A percentile compares a stretch with the other conserved stretches of the same genome.
Evolutionary conservation across 1,284 basidiomycete genomes (phyloP).

Genomic region (Irpex sp.): DNA sequence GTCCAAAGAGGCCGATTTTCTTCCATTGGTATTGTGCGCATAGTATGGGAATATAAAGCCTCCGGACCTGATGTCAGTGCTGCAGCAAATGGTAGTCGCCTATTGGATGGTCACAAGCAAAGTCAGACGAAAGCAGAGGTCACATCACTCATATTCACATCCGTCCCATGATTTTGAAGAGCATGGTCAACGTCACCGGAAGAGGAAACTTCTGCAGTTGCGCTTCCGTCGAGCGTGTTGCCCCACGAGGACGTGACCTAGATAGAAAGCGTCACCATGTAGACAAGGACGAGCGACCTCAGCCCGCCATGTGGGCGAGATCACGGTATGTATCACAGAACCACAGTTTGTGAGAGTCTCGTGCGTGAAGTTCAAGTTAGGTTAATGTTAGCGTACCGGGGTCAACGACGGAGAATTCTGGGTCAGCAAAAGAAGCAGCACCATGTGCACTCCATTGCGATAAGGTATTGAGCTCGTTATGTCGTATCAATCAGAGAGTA

Average conservation of each 20-base stretch:
- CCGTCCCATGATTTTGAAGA: background rate
- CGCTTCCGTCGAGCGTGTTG: background rate
- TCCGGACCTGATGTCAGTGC: background rate
- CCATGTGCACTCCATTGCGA: background rate
- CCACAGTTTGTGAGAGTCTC: background rate
- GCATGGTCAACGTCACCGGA: background rate
- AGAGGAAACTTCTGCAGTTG: background rate
- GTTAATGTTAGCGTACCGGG: background rate
- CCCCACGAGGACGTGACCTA: background rate
- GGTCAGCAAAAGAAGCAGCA: background rate
- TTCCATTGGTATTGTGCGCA: background rate
- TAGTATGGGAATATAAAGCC: background rate
- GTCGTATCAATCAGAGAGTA: background rate
- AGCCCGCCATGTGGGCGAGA: background rate
- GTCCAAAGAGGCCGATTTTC: background rate
- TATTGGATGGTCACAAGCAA: background rate
- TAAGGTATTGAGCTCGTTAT: background rate
- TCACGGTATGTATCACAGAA: background rate
- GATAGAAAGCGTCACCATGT: background rate
- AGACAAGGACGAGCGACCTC: background rate
- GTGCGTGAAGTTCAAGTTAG: background rate
- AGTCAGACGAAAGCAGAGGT: background rate
- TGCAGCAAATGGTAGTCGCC: background rate
- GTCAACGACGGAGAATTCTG: slow-evolving; percentile 1
- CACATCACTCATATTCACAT: background rate